Evolutionary conservation across 2,329 filamentous ascomycete genomes (phyloP), one percentile per base, ranked within the genome.

Genomic region (Xylaria sp.): DNA sequence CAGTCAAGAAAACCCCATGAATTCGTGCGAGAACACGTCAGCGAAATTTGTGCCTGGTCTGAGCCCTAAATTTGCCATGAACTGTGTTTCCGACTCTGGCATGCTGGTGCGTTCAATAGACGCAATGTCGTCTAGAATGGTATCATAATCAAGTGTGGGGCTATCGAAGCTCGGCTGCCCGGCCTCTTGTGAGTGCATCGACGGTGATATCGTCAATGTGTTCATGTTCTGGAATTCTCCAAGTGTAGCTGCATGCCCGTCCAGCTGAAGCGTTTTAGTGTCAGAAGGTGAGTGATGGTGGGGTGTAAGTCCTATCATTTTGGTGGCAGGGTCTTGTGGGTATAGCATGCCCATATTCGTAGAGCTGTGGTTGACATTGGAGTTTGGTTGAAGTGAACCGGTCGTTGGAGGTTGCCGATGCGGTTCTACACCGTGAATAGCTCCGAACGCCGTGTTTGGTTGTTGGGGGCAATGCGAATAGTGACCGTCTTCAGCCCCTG

Each of bases 41-140:
- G 81, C 79, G 52, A 89, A 77, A 60, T 87, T 86, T 35, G 84
- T 83, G 25, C 87, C 87, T 0, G 87, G 87, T 1, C 83, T 85
- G 71, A 89, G 88, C 0, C 87, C 87, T 19, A 90, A 77, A 67
- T 89, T 89, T 46, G 85, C 82, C 86, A 89, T 88, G 69, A 89
- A 89, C 65, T 88, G 84, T 1, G 84, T 80, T 65, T 88, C 85
- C 12, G 82, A 79, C 25, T 85, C 83, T 46, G 84, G 75, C 37
- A 78, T 76, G 56, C 83, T 82, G 0, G 77, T 75, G 66, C 78
- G 80, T 61, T 84, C 82, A 42, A 83, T 79, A n/a, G 81, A 81
- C 17, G 80, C 80, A 28, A 85, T 75, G 57, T 84, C 82, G 56
- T 84, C 82, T 46, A 84, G 71, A n/a, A 84, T 79, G 2, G 82